These are phyloP conservation scores for Microdochium paspali DNA, from an alignment of 2,329 filamentous ascomycete genomes.

Conservation along the genomic window DNA sequence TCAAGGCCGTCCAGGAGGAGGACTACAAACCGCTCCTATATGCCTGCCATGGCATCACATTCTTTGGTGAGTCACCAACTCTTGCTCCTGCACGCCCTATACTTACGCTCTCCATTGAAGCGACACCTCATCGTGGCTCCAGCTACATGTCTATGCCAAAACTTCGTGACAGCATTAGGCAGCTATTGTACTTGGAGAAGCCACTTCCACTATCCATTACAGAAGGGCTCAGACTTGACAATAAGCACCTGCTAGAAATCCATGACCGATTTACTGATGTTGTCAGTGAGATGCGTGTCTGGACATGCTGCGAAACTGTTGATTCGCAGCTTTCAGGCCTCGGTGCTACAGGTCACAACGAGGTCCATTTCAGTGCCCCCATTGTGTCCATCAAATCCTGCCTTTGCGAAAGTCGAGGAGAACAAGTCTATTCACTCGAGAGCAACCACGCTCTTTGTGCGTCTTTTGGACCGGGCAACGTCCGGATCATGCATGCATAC, in stretches of 20 bases:
- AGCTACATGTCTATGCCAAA: constrained; percentile 51
- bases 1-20: constrained; percentile 30
- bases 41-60: constrained; percentile 51
- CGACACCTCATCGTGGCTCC: constrained; percentile 52
- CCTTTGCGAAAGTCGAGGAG: constrained; percentile 39
- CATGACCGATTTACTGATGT: constrained; percentile 48
- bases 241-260: constrained; percentile 34
- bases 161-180: constrained; percentile 43
- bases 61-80: constrained; percentile 36
- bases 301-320: constrained; percentile 55
- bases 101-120: constrained; percentile 19
- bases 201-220: constrained; percentile 41
- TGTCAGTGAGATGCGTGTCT: constrained; percentile 48
- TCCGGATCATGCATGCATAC: constrained; percentile 33
- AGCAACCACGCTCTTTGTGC: constrained; percentile 46
- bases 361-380: constrained; percentile 49
- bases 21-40: constrained; percentile 34
- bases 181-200: constrained; percentile 38
- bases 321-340: constrained; percentile 45
- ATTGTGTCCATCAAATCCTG: constrained; percentile 48
- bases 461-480: constrained; percentile 41
- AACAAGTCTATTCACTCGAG: constrained; percentile 42
- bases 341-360: constrained; percentile 22
- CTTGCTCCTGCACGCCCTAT: neutral
- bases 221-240: constrained; percentile 39